Conservation (phyloP, 306 rosid species). For the Senna tora region DNA sequence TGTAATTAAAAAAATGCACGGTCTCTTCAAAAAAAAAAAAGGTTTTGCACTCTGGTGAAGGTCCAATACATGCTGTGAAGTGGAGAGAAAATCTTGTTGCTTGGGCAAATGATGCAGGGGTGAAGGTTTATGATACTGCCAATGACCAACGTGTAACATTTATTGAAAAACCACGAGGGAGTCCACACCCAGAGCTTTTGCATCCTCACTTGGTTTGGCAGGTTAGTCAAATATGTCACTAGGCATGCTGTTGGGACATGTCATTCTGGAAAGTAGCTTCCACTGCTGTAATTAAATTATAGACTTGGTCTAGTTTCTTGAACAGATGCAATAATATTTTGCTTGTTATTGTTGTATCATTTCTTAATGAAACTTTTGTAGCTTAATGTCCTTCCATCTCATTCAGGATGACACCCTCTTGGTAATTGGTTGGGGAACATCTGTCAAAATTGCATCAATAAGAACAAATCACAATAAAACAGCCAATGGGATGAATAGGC, state of each 20-base stretch:
- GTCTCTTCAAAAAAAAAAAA: constrained; percentile 36
- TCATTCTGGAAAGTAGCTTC: constrained; percentile 29
- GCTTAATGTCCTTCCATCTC: constrained; percentile 39
- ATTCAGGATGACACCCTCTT: constrained; percentile 83
- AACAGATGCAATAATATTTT: constrained; percentile 19
- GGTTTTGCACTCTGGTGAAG: constrained; percentile 99
- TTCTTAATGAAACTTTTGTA: constrained; percentile 34
- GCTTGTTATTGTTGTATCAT: constrained; percentile 17
- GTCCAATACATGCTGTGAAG: constrained; percentile 94
- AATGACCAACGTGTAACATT: constrained; percentile 91
- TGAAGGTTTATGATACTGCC: constrained; percentile 90
- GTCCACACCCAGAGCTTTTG: constrained; percentile 91
- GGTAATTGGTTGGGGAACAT: constrained; percentile 99
- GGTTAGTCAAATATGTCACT: constrained; percentile 61
- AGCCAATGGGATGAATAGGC: constrained; percentile 68
- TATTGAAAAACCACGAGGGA: constrained; percentile 92
- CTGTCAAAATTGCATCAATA: constrained; percentile 85
- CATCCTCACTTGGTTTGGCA: constrained; percentile 98
- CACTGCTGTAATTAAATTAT: constrained; percentile 30
- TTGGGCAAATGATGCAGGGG: constrained; percentile 97
- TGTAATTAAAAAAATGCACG: constrained; percentile 33
- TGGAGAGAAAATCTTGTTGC: constrained; percentile 98
- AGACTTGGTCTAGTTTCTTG: constrained; percentile 22
- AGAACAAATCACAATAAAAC: constrained; percentile 61
- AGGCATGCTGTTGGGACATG: constrained; percentile 33